phyloP scores from a whole-genome alignment of 2,329 filamentous ascomycete genomes.

The Pseudocercospora cruenta region DNA sequence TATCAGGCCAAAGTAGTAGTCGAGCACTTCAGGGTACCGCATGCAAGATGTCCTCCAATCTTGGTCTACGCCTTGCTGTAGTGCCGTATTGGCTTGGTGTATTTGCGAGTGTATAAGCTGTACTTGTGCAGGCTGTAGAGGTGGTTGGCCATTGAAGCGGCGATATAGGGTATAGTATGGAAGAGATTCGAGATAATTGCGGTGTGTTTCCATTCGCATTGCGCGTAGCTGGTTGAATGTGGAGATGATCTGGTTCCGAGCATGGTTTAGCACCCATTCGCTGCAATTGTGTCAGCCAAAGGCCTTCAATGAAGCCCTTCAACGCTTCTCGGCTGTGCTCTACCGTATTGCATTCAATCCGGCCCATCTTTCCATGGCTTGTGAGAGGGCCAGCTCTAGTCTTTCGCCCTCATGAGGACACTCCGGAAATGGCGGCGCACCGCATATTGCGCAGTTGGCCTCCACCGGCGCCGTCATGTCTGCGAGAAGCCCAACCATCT shows the following conservation, averaged over 20 bases:
- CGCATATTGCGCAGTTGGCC: constrained; percentile 43
- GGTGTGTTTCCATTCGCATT: constrained; percentile 46
- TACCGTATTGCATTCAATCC: constrained; percentile 36
- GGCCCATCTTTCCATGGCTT: constrained; percentile 38
- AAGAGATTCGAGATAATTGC: constrained; percentile 48
- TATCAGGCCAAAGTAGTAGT: constrained; percentile 77
- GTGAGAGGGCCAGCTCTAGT: constrained; percentile 37
- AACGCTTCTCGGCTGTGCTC: background rate
- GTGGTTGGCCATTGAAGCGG: constrained; percentile 50
- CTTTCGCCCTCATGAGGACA: constrained; percentile 41
- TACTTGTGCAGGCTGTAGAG: constrained; percentile 46
- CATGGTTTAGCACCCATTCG: constrained; percentile 52
- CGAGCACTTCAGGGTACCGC: constrained; percentile 77
- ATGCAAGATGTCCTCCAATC: constrained; percentile 78
- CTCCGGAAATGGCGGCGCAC: constrained; percentile 37
- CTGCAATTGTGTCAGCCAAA: constrained; percentile 33
- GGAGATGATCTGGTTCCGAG: constrained; percentile 49
- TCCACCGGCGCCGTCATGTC: constrained; percentile 29
- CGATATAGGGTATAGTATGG: constrained; percentile 53
- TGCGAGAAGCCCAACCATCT: constrained; percentile 29
- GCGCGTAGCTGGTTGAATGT: constrained; percentile 48
- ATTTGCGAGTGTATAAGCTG: constrained; percentile 57
- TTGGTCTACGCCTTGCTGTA: constrained; percentile 75
- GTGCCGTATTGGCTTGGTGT: constrained; percentile 63
- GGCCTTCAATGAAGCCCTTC: too few species aligned